phyloP scores from a whole-genome alignment of 306 rosid species.

The Oemleria cerasiformis region DNA sequence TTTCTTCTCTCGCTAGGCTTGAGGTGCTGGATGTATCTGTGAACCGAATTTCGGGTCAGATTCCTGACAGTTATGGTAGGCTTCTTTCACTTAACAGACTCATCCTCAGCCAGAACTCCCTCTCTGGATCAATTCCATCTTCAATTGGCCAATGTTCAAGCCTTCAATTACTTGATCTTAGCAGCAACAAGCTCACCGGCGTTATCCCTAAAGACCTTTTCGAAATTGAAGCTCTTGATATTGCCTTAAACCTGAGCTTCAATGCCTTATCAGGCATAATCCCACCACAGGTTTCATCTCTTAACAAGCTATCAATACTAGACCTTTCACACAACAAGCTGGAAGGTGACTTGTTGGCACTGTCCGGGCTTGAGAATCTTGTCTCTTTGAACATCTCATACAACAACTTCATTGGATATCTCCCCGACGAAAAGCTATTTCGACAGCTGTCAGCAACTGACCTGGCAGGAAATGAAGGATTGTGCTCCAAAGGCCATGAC shows the following conservation, averaged over 20 bases:
- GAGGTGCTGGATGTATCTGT: constrained; percentile 70
- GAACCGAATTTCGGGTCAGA: constrained; percentile 53
- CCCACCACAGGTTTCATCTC: constrained; percentile 61
- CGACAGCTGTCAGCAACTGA: constrained; percentile 55
- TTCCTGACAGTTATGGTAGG: constrained; percentile 51
- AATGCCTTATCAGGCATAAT: constrained; percentile 60
- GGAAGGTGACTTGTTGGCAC: constrained; percentile 61
- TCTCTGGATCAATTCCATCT: constrained; percentile 65
- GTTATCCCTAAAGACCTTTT: constrained; percentile 59
- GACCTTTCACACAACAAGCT: constrained; percentile 76
- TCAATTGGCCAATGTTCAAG: constrained; percentile 58
- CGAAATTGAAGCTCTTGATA: constrained; percentile 64
- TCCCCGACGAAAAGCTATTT: constrained; percentile 75
- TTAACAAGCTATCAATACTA: constrained; percentile 60
- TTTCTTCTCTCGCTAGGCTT: constrained; percentile 60
- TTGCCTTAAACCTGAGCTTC: constrained; percentile 73
- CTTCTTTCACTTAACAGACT: constrained; percentile 69
- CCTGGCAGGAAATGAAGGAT: constrained; percentile 62
- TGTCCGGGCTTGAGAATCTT: constrained; percentile 64
- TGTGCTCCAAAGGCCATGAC: constrained; percentile 59
- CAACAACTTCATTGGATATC: constrained; percentile 73
- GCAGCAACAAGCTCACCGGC: constrained; percentile 66
- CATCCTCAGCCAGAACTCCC: constrained; percentile 46
- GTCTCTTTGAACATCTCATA: constrained; percentile 77
- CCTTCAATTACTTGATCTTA: constrained; percentile 74